phyloP scores from a whole-genome alignment of 768 basidiomycete genomes.

The Leccinum incarnatum region DNA sequence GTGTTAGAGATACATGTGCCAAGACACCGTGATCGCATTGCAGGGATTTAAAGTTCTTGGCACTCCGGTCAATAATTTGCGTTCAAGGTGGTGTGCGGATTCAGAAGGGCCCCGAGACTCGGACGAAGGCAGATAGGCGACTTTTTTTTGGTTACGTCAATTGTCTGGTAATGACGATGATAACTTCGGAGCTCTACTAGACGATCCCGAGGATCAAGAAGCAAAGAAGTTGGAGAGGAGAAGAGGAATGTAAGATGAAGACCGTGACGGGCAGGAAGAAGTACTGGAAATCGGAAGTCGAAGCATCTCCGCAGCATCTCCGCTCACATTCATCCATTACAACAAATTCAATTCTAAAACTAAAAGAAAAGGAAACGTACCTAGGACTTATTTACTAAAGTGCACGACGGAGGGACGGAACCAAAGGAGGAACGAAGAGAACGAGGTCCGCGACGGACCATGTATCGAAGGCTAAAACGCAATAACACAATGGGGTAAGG shows the following conservation, averaged over 20 bases:
- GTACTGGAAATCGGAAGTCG: background rate
- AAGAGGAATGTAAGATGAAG: background rate
- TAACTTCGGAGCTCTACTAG: background rate
- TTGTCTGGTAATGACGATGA: background rate
- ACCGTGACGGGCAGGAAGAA: background rate
- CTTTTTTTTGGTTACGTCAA: background rate
- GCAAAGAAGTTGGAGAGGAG: background rate
- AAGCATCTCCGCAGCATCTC: conserved; percentile 4
- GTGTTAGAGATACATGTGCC: background rate
- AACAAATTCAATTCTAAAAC: background rate
- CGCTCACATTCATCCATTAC: conserved; percentile 14
- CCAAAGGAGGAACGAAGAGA: conserved; percentile 4
- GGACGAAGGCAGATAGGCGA: background rate
- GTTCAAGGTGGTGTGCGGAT: background rate
- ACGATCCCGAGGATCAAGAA: background rate
- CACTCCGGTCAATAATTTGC: background rate
- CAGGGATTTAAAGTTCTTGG: background rate
- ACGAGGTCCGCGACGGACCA: background rate
- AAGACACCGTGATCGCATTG: background rate
- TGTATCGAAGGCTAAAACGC: background rate
- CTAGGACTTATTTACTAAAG: conserved; percentile 7
- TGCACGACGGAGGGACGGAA: conserved; percentile 2
- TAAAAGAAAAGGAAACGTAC: conserved; percentile 4
- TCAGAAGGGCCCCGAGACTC: background rate
- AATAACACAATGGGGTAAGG: background rate